Conservation (phyloP, 148 eudicot species). For the Vaccinium myrtillus region DNA sequence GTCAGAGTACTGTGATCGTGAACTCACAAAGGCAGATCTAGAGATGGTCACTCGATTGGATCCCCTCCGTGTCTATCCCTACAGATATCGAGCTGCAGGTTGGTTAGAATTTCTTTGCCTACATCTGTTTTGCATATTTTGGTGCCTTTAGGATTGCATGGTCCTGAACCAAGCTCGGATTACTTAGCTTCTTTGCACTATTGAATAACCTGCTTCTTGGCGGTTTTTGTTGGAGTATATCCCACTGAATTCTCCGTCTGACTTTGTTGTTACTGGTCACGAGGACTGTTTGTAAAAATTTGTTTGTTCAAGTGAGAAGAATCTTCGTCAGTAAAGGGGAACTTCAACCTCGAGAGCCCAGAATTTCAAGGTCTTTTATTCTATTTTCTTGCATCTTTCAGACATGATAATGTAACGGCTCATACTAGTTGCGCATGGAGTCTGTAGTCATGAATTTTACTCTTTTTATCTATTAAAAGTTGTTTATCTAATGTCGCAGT, state of each 20-base stretch:
- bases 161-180: neutral
- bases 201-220: neutral
- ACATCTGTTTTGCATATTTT: neutral
- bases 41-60: conserved; percentile 84
- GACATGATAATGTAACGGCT: neutral
- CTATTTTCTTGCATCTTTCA: neutral
- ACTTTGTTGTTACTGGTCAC: no score
- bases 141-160: neutral
- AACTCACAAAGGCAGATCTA: conserved; percentile 78
- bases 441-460: neutral
- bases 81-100: conserved; percentile 99
- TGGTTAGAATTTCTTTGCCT: neutral
- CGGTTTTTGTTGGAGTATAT: neutral
- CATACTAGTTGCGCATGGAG: neutral
- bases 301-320: no score
- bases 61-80: conserved; percentile 93
- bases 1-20: conserved; percentile 96
- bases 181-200: neutral
- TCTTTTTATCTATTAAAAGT: neutral
- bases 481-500: neutral
- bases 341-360: no score
- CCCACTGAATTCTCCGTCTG: neutral
- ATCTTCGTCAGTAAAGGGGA: neutral
- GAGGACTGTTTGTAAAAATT: no score
- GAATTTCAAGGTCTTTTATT: neutral